A percentile compares a stretch with the other conserved stretches of the same genome.
Conservation (phyloP, 2,329 filamentous ascomycete genomes). For the Metarhizium anisopliae region DNA sequence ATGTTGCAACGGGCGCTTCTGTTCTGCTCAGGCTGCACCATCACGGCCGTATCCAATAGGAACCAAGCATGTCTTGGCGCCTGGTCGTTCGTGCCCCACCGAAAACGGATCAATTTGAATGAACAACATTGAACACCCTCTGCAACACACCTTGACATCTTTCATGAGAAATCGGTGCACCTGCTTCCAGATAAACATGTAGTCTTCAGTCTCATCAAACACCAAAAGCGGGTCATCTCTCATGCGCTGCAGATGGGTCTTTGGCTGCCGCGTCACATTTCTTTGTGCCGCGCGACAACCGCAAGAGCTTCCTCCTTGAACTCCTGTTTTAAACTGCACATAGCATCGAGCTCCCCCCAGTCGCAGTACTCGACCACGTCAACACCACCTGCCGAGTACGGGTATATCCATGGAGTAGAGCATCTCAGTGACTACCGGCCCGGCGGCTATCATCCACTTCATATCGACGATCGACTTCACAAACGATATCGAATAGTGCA, state of each 20-base stretch:
- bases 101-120: too few relatives aligned
- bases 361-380: conserved; percentile 2
- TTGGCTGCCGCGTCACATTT: not conserved
- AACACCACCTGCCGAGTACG: conserved; percentile 7
- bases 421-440: conserved; percentile 6
- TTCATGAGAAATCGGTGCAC: not conserved
- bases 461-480: conserved; percentile 27
- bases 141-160: too few relatives aligned
- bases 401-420: conserved; percentile 16
- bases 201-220: not conserved
- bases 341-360: not conserved
- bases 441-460: conserved; percentile 30
- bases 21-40: too few relatives aligned
- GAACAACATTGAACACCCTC: too few relatives aligned
- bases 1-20: too few relatives aligned
- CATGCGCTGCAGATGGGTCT: not conserved
- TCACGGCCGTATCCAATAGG: too few relatives aligned
- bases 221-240: not conserved
- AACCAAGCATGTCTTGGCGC: too few relatives aligned
- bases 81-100: too few relatives aligned
- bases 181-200: not conserved
- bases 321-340: not conserved
- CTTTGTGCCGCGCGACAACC: not conserved
- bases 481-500: conserved; percentile 13
- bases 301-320: not conserved